A percentile compares a stretch with the other conserved stretches of the same genome.
These are phyloP conservation scores for Ogataea ganodermae DNA, from an alignment of 805 yeast genomes.

Conservation along the genomic window DNA sequence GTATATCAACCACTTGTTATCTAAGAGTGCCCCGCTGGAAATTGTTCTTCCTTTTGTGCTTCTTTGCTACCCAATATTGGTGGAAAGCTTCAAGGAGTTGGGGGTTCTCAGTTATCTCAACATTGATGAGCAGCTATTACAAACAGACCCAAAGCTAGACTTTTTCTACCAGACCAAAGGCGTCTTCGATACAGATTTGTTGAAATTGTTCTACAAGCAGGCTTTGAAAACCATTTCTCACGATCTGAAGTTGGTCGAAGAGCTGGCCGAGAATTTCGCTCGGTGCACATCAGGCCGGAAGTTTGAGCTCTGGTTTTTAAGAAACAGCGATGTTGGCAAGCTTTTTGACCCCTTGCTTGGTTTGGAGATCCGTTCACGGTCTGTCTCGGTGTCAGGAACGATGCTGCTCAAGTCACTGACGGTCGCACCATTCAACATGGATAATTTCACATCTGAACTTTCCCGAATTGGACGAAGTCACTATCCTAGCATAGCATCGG, in stretches of 20 bases:
- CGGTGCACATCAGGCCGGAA: background rate
- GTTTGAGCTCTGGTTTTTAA: background rate
- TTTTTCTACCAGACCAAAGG: background rate
- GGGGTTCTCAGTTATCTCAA: background rate
- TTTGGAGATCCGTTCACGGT: background rate
- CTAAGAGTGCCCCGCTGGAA: background rate
- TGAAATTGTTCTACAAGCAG: background rate
- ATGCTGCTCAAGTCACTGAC: background rate
- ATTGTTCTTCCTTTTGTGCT: background rate
- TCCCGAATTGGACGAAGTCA: background rate
- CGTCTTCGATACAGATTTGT: background rate
- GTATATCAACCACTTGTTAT: background rate
- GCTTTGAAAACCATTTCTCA: background rate
- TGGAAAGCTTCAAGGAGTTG: background rate
- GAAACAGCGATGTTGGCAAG: background rate
- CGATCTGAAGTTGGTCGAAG: background rate
- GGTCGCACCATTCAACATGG: background rate
- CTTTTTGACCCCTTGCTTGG: background rate
- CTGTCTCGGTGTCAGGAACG: background rate
- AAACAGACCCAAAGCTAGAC: background rate
- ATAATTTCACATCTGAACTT: background rate
- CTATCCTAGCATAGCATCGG: background rate
- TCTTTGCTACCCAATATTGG: background rate
- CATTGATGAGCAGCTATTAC: background rate
- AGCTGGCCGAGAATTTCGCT: background rate